Conservation (phyloP, 2,329 filamentous ascomycete genomes). For the Chaetothyriales sp. region DNA sequence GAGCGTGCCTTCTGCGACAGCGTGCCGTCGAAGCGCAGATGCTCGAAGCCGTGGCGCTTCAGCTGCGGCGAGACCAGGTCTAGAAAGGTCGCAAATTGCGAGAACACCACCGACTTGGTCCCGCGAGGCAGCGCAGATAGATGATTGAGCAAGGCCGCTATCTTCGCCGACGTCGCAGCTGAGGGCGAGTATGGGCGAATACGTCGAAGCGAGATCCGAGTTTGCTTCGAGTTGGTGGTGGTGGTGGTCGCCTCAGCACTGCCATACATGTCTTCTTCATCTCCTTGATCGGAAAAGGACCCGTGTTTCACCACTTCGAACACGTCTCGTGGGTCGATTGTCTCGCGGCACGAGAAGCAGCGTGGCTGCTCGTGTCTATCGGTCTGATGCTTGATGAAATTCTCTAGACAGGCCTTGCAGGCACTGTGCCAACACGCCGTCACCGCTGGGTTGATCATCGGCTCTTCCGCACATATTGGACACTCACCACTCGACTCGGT, state of each 20-base stretch:
- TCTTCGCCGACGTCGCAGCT: slow-evolving; percentile 58
- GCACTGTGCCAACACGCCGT: slow-evolving; percentile 97
- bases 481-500: slow-evolving; percentile 80
- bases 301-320: slow-evolving; percentile 76
- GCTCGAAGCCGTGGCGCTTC: slow-evolving; percentile 52
- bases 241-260: slow-evolving; percentile 23
- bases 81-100: slow-evolving; percentile 93
- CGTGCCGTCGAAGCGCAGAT: slow-evolving; percentile 78
- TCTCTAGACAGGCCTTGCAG: slow-evolving; percentile 81
- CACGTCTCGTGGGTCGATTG: slow-evolving; percentile 66
- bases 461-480: slow-evolving; percentile 86
- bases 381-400: slow-evolving; percentile 75
- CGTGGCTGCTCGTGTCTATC: slow-evolving; percentile 60
- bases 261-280: slow-evolving; percentile 27
- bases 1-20: slow-evolving; percentile 77
- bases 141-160: slow-evolving; percentile 61
- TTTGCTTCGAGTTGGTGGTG: too few relatives aligned
- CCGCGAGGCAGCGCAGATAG: slow-evolving; percentile 54
- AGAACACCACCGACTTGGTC: slow-evolving; percentile 86
- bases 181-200: slow-evolving; percentile 47
- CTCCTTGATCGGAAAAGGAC: slow-evolving; percentile 20
- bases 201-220: slow-evolving; percentile 45
- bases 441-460: slow-evolving; percentile 86
- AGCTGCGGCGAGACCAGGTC: slow-evolving; percentile 78
- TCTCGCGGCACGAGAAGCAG: slow-evolving; percentile 81